These are phyloP conservation scores for Gamsiella multidivaricata DNA, from an alignment of 192 early-diverging fungal species.

Conservation along the genomic window DNA sequence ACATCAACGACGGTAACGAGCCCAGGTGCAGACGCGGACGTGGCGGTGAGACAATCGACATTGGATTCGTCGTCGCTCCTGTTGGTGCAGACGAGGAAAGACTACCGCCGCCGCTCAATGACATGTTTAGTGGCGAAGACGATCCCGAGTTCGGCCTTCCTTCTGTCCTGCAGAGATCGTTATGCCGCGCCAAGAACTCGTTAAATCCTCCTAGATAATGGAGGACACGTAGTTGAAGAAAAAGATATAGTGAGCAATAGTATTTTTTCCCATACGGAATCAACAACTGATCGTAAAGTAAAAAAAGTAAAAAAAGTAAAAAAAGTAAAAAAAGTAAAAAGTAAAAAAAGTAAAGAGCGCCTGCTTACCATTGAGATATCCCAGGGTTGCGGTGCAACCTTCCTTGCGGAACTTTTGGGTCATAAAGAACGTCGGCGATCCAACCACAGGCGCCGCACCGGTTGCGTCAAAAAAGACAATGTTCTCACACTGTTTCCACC, in stretches of 20 bases:
- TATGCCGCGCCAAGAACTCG: constrained; percentile 39
- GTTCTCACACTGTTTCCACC: constrained; percentile 66
- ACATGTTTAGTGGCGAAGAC: constrained; percentile 4
- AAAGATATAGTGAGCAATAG: too few species aligned
- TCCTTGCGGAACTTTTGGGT: constrained; percentile 70
- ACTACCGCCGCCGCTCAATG: constrained; percentile 11
- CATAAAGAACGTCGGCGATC: constrained; percentile 63
- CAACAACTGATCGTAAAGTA: too few species aligned
- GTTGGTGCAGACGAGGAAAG: background rate
- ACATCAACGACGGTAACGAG: constrained; percentile 40
- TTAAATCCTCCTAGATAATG: constrained; percentile 61
- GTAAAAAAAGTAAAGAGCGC: background rate
- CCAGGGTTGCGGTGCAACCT: constrained; percentile 57
- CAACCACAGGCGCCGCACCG: constrained; percentile 58
- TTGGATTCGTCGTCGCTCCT: constrained; percentile 1
- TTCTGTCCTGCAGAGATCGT: constrained; percentile 40
- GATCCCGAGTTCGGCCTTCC: constrained; percentile 2
- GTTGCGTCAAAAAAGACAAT: constrained; percentile 78
- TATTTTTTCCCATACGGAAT: too few species aligned
- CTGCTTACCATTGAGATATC: constrained; percentile 59
- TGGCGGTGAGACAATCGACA: constrained; percentile 16
- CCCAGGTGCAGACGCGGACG: constrained; percentile 42
- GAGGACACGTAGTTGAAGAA: too few species aligned
- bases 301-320: constrained; percentile 7
- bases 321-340: background rate